Percentiles rank a stretch among this genome's conserved stretches.
Evolutionary conservation across 306 rosid genomes (phyloP).

Genomic region (Crotalaria pallida): DNA sequence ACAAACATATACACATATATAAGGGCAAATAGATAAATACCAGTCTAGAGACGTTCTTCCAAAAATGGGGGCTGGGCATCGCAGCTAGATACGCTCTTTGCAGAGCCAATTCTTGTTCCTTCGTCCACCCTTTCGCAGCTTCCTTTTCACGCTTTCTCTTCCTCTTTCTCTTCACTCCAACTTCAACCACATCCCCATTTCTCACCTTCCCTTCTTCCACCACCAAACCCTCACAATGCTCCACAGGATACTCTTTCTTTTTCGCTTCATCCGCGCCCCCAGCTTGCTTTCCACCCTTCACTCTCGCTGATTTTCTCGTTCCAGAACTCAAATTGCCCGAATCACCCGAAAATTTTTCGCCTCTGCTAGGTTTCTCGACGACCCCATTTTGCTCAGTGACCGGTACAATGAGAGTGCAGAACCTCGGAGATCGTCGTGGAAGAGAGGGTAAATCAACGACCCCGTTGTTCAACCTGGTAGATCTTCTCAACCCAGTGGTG

Average conservation of each 20-base stretch:
- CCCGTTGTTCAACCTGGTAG: constrained; percentile 25
- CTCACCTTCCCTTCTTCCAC: constrained; percentile 8
- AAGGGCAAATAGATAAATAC: constrained; percentile 27
- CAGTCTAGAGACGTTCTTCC: constrained; percentile 85
- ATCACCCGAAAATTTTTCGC: not conserved
- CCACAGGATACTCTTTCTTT: not conserved
- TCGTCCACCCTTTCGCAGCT: constrained; percentile 55
- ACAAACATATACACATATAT: not conserved
- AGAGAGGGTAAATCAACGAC: constrained; percentile 13
- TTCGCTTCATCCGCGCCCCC: constrained; percentile 4
- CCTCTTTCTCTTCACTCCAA: constrained; percentile 31
- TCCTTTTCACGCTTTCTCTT: constrained; percentile 45
- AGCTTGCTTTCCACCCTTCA: not conserved
- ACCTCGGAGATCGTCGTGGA: constrained; percentile 47
- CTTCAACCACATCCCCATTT: not conserved
- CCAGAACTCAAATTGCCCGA: not conserved
- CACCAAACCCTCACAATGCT: not conserved
- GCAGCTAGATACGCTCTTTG: constrained; percentile 56
- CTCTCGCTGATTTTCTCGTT: not conserved
- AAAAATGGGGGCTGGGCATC: constrained; percentile 79
- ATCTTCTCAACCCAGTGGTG: constrained; percentile 21
- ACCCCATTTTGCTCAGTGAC: not conserved
- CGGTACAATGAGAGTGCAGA: not conserved
- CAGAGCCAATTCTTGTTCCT: constrained; percentile 67
- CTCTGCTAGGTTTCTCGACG: constrained; percentile 10